Evolutionary conservation across 768 basidiomycete genomes (phyloP).

Genomic region (Termitomyces sp.): DNA sequence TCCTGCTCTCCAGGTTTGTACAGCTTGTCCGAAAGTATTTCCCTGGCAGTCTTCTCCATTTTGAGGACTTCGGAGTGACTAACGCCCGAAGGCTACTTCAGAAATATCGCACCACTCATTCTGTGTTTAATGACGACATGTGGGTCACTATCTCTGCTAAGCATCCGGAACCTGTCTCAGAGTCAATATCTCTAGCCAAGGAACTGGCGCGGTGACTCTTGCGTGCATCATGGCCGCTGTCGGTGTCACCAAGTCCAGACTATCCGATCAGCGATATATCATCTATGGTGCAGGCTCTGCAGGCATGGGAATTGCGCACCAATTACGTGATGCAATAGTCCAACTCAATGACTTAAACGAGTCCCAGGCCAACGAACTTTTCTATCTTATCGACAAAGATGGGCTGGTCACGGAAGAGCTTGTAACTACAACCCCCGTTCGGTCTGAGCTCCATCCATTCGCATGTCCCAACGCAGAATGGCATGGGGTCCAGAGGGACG

Average conservation of each 20-base stretch:
- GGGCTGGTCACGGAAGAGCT: slow-evolving; percentile 49
- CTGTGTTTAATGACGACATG: slow-evolving; percentile 87
- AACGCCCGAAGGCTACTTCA: slow-evolving; percentile 70
- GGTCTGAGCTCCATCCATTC: slow-evolving; percentile 46
- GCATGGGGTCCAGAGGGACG: slow-evolving; percentile 30
- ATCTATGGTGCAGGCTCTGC: slow-evolving; percentile 81
- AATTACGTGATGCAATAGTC: slow-evolving; percentile 73
- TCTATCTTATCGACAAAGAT: slow-evolving; percentile 70
- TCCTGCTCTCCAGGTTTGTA: slow-evolving; percentile 48
- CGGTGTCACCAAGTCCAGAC: slow-evolving; percentile 54
- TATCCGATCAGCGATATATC: slow-evolving; percentile 72
- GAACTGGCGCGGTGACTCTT: slow-evolving; percentile 72
- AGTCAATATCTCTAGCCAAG: slow-evolving; percentile 40
- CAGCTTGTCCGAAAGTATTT: slow-evolving; percentile 70
- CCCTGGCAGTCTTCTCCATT: slow-evolving; percentile 65
- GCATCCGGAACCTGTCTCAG: background rate
- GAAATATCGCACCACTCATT: slow-evolving; percentile 54
- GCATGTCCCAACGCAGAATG: slow-evolving; percentile 54
- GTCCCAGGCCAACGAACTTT: slow-evolving; percentile 56
- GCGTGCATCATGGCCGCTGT: slow-evolving; percentile 64
- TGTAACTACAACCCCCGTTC: slow-evolving; percentile 33
- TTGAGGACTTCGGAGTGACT: slow-evolving; percentile 80
- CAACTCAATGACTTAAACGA: slow-evolving; percentile 42
- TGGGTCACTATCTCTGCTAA: slow-evolving; percentile 18
- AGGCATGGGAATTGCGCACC: slow-evolving; percentile 72